phyloP scores from a whole-genome alignment of 1,139 yeast species.

The Geotrichum siamense region DNA sequence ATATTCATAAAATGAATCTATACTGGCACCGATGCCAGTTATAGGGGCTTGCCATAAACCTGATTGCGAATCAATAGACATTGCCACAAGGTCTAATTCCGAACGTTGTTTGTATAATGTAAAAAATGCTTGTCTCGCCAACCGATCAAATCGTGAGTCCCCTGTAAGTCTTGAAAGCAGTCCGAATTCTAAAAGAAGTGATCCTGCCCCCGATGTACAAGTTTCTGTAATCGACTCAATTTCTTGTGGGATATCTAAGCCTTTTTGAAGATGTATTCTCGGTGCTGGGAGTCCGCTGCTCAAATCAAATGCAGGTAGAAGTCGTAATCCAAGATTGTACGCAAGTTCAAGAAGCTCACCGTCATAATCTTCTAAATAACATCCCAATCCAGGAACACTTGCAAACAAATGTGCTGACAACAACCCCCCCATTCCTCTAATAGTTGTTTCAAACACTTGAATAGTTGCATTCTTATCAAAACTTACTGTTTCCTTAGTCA shows the following conservation, averaged over 20 bases:
- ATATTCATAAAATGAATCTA: conserved; percentile 90
- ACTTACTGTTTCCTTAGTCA: conserved; percentile 39
- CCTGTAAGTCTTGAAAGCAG: conserved; percentile 65
- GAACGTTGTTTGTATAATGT: conserved; percentile 66
- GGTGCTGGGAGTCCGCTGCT: conserved; percentile 62
- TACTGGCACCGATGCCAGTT: conserved; percentile 85
- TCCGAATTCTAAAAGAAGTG: conserved; percentile 74
- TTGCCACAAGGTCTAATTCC: conserved; percentile 59
- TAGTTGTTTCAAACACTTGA: conserved; percentile 82
- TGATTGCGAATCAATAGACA: conserved; percentile 60
- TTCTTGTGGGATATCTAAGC: conserved; percentile 37
- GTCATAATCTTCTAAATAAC: conserved; percentile 45
- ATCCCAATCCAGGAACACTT: conserved; percentile 48
- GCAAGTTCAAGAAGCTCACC: conserved; percentile 68
- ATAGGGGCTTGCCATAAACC: conserved; percentile 53
- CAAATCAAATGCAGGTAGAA: conserved; percentile 61
- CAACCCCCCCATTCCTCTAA: conserved; percentile 72
- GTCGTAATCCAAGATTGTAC: conserved; percentile 57
- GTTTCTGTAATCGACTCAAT: conserved; percentile 46
- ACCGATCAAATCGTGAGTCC: conserved; percentile 60
- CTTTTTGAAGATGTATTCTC: conserved; percentile 54
- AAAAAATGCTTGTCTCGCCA: conserved; percentile 57
- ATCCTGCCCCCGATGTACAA: conserved; percentile 81
- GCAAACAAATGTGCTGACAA: conserved; percentile 71
- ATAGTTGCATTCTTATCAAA: conserved; percentile 64